These are phyloP conservation scores for Trichoderma guizhouense DNA, from an alignment of 2,329 filamentous ascomycete genomes.

Conservation along the genomic window DNA sequence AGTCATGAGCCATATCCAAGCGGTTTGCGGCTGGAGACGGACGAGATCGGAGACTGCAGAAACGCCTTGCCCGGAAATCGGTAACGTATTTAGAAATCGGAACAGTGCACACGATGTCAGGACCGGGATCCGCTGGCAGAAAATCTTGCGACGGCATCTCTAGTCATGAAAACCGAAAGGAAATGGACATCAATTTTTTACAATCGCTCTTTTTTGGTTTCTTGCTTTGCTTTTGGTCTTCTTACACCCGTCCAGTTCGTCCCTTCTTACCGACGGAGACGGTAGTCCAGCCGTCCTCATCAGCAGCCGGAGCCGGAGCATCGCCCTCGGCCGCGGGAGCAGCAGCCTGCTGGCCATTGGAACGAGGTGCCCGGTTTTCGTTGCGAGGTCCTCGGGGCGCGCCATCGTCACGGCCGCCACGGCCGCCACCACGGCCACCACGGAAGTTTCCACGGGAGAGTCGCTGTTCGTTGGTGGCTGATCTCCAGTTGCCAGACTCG, in stretches of 20 bases:
- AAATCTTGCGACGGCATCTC: slow-evolving; percentile 33
- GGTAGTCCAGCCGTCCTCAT: slow-evolving; percentile 65
- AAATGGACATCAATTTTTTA: slow-evolving; percentile 35
- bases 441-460: slow-evolving; percentile 45
- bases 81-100: slow-evolving; percentile 5
- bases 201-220: slow-evolving; percentile 27
- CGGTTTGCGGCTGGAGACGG: slow-evolving; percentile 9
- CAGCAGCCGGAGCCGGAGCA: slow-evolving; percentile 44
- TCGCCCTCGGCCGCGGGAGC: slow-evolving; percentile 33
- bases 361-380: slow-evolving; percentile 44
- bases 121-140: slow-evolving; percentile 24
- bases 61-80: neutral
- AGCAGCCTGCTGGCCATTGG: slow-evolving; percentile 43
- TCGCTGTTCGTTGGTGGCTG: slow-evolving; percentile 47
- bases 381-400: slow-evolving; percentile 43
- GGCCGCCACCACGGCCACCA: slow-evolving; percentile 36
- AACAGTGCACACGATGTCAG: slow-evolving; percentile 17
- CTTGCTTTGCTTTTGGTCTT: slow-evolving; percentile 9
- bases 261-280: slow-evolving; percentile 39
- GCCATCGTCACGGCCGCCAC: slow-evolving; percentile 42
- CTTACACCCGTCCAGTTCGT: slow-evolving; percentile 34
- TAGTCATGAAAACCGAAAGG: slow-evolving; percentile 35
- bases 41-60: neutral
- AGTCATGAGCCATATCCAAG: slow-evolving; percentile 18
- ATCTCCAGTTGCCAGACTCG: slow-evolving; percentile 61